Conservation (phyloP, 306 rosid species). For the Albizia julibrissin region DNA sequence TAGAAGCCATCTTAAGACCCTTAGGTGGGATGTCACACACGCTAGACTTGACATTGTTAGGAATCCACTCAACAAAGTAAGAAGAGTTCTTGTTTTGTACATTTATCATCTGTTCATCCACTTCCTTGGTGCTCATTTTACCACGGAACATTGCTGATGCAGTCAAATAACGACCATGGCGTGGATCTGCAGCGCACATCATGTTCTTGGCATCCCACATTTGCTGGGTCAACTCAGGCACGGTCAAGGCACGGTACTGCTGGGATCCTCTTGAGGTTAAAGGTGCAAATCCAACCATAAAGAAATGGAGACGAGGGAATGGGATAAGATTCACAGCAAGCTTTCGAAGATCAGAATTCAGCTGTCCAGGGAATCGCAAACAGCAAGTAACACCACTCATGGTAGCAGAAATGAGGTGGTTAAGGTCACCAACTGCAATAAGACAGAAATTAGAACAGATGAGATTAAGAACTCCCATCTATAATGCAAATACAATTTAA, state of each 20-base stretch:
- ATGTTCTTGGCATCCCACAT: constrained; percentile 66
- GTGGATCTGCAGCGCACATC: constrained; percentile 94
- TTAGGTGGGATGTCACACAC: constrained; percentile 87
- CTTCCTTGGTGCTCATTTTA: constrained; percentile 92
- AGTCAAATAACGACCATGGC: constrained; percentile 82
- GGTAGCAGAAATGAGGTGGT: constrained; percentile 85
- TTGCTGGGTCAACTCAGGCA: constrained; percentile 58
- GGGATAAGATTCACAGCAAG: constrained; percentile 88
- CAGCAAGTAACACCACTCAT: constrained; percentile 93
- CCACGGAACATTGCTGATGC: constrained; percentile 94
- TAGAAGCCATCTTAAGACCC: constrained; percentile 76
- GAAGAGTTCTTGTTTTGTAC: constrained; percentile 91
- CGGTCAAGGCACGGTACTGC: constrained; percentile 69
- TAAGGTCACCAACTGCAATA: constrained; percentile 77
- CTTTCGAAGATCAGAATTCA: constrained; percentile 65
- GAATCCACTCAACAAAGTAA: constrained; percentile 87
- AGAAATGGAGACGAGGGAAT: constrained; percentile 88
- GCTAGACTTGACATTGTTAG: constrained; percentile 82
- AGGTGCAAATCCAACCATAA: constrained; percentile 93
- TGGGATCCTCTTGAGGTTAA: constrained; percentile 90
- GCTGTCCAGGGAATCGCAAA: constrained; percentile 86
- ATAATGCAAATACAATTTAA: neutral
- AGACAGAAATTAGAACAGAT: neutral
- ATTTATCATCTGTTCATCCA: constrained; percentile 83
- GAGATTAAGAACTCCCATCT: neutral